Percentiles rank a stretch among this genome's conserved stretches.
Evolutionary conservation across 192 early-diverging fungal genomes (phyloP).

Genomic region (Anaeromyces robustus): DNA sequence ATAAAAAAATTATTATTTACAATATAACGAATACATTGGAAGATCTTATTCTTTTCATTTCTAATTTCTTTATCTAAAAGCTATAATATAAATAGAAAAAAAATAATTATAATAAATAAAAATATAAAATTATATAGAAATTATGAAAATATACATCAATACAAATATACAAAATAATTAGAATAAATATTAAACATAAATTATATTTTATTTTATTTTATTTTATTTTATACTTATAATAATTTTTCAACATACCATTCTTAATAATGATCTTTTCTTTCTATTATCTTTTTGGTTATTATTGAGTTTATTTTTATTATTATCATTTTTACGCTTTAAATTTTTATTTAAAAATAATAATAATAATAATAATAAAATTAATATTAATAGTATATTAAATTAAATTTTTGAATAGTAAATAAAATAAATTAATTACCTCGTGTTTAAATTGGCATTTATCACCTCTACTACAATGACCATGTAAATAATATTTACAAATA

Average conservation of each 20-base stretch:
- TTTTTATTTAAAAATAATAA: neutral
- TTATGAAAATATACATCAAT: too few species aligned
- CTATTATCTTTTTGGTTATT: neutral
- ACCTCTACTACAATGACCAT: conserved; percentile 17
- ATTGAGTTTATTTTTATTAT: neutral
- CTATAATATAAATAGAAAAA: neutral
- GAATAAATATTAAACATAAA: too few species aligned
- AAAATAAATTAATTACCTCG: neutral
- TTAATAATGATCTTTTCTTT: neutral
- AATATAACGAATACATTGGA: neutral
- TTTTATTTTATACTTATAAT: too few species aligned
- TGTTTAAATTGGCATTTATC: conserved; percentile 18
- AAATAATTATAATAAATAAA: too few species aligned
- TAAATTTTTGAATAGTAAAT: too few species aligned
- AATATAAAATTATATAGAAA: too few species aligned
- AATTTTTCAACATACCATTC: neutral
- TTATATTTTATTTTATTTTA: too few species aligned
- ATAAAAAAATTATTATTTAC: neutral
- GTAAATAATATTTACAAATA: conserved; percentile 19
- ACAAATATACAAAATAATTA: too few species aligned
- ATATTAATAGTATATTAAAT: too few species aligned
- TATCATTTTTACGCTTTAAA: neutral
- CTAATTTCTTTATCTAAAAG: neutral
- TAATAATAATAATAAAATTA: too few species aligned
- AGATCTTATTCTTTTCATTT: neutral